Percentiles rank a stretch among this genome's conserved stretches.
Conservation (phyloP, 2,329 filamentous ascomycete species). For the Phialocephala subalpina region DNA sequence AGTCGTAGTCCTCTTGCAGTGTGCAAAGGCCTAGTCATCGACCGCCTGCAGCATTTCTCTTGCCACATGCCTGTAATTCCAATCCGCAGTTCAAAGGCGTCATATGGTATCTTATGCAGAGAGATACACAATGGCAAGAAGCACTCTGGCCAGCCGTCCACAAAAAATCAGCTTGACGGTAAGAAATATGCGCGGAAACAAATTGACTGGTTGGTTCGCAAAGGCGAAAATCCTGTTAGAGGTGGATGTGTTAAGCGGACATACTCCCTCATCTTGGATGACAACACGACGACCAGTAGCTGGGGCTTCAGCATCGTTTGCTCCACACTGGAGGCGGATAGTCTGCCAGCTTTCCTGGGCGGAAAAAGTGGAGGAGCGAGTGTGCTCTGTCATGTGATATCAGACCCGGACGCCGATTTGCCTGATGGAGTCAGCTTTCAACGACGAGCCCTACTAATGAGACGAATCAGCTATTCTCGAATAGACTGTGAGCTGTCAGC, state of each 20-base stretch:
- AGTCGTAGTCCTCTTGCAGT: neutral
- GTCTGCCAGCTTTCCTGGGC: neutral
- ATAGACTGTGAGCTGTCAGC: neutral
- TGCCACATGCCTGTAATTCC: neutral
- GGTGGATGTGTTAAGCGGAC: neutral
- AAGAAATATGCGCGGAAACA: neutral
- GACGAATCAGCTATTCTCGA: neutral
- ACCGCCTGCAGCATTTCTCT: neutral
- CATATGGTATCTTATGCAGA: neutral
- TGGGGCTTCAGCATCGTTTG: neutral
- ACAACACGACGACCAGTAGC: neutral
- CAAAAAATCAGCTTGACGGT: neutral
- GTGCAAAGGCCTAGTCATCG: slow-evolving; percentile 1
- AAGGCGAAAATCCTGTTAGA: neutral
- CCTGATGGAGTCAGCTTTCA: neutral
- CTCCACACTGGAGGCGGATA: neutral
- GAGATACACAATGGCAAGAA: neutral
- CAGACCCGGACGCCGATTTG: neutral
- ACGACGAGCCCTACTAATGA: neutral
- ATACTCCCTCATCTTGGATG: neutral
- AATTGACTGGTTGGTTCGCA: neutral
- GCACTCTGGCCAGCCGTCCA: neutral
- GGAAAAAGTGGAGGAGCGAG: neutral
- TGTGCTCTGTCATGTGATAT: neutral
- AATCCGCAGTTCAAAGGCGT: neutral